A percentile compares a stretch with the other conserved stretches of the same genome.
Conservation (phyloP, 1,284 basidiomycete genomes). For the Tremellales sp. region DNA sequence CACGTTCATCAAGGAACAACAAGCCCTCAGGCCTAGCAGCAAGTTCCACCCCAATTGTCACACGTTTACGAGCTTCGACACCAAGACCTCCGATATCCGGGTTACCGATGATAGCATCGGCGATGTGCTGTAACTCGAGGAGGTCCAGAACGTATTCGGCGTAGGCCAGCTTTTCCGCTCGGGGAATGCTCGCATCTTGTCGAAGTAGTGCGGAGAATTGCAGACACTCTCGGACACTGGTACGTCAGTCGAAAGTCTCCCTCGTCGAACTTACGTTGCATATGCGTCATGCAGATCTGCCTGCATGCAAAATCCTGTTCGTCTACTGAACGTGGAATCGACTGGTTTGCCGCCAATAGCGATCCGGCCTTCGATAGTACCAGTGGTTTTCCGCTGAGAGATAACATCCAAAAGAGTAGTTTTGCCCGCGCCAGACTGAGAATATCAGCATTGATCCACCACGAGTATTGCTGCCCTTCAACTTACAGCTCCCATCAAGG, state of each 20-base stretch:
- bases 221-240: slow-evolving; percentile 77
- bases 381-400: slow-evolving; percentile 48
- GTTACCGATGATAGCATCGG: slow-evolving; percentile 52
- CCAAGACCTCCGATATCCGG: slow-evolving; percentile 52
- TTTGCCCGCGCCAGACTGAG: slow-evolving; percentile 49
- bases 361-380: slow-evolving; percentile 47
- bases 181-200: too few relatives aligned
- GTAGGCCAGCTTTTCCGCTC: slow-evolving; percentile 54
- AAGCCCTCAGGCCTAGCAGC: too few relatives aligned
- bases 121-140: slow-evolving; percentile 52
- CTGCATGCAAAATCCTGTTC: slow-evolving; percentile 51
- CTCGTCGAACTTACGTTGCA: too few relatives aligned
- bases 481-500: slow-evolving; percentile 51
- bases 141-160: slow-evolving; percentile 55
- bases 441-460: too few relatives aligned
- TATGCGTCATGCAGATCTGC: slow-evolving; percentile 42
- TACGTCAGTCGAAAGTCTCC: too few relatives aligned
- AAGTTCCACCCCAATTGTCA: slow-evolving; percentile 59
- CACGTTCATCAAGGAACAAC: neutral
- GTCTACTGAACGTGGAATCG: slow-evolving; percentile 52
- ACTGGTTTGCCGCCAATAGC: slow-evolving; percentile 51
- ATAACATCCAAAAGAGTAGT: slow-evolving; percentile 51
- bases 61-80: slow-evolving; percentile 53
- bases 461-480: too few relatives aligned
- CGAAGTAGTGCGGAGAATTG: slow-evolving; percentile 76